Evolutionary conservation across 305 asterid genomes (phyloP), one percentile per base, ranked within the genome.

Genomic region (Striga hermonthica): DNA sequence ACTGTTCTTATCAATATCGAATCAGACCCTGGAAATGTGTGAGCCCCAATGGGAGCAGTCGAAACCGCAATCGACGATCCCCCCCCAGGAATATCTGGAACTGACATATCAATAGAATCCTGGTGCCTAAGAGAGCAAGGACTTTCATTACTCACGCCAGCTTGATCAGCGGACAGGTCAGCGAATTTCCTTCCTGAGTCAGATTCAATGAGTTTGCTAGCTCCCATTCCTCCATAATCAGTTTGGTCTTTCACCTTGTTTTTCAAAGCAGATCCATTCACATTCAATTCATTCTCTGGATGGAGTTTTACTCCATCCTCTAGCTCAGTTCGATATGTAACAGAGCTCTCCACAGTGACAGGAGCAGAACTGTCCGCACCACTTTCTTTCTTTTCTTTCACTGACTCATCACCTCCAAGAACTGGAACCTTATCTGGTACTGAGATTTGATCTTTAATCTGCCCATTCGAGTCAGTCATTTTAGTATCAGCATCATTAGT

Each of bases 401-500:
- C 74, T 53, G 57, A 65, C 38, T 72, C 75, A 56, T 60, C 75
- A 57, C 76, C 70, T 72, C 79, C 89, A 49, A 72, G 41, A 67
- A 68, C 50, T 66, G 75, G 76, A 6, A 56, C 62, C 58, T 44
- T 81, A 39, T 80, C 84, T 56, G 59, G 68, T 72, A 71, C 57
- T 57, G 44, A 65, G 57, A 10, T 74, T 64, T 73, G 84, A 73
- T 75, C 65, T 37, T 57, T 71, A 38, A 66, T 55, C 34, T 52
- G 48, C 70, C 78, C 79, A 70, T 75, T 76, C 15, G 80, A 68
- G 62, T 72, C 84, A 48, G 47, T 72, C 50, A 57, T 64, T 65
- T 65, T 65, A 57, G 71, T 78, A 75, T 73, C 91, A 72, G 57
- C 69, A 36, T 62, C 84, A 70, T 66, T 74, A 44, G 77, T 83